Evolutionary conservation across 1,284 basidiomycete species (phyloP).

Genomic region (Paramarasmius palmivorus): DNA sequence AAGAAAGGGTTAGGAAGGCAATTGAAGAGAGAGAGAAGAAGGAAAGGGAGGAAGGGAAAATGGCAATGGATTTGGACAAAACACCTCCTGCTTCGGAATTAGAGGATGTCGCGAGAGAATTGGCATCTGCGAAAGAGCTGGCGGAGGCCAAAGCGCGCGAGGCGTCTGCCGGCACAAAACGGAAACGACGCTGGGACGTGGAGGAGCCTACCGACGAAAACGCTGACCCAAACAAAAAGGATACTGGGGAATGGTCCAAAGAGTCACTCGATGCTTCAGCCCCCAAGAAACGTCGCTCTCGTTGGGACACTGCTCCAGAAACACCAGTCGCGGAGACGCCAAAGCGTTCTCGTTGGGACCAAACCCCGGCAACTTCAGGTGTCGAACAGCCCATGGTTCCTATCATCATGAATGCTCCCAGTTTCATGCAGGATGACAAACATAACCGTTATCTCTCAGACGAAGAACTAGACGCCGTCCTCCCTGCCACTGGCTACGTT

Average conservation of each 20-base stretch:
- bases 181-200: constrained; percentile 90
- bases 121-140: constrained; percentile 58
- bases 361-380: constrained; percentile 59
- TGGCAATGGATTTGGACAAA: constrained; percentile 85
- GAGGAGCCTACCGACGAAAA: constrained; percentile 62
- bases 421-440: constrained; percentile 86
- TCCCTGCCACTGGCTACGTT: constrained; percentile 86
- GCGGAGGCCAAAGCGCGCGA: constrained; percentile 32
- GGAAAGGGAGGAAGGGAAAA: constrained; percentile 79
- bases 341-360: constrained; percentile 95
- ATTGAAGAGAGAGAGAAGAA: constrained; percentile 87
- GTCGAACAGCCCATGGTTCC: constrained; percentile 64
- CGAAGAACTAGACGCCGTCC: constrained; percentile 91
- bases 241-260: constrained; percentile 69
- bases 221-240: constrained; percentile 57
- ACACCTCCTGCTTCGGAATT: constrained; percentile 82
- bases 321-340: constrained; percentile 57
- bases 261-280: constrained; percentile 71
- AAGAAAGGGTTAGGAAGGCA: constrained; percentile 79
- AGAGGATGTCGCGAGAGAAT: constrained; percentile 66
- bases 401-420: constrained; percentile 85
- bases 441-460: constrained; percentile 94
- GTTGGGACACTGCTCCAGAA: constrained; percentile 91
- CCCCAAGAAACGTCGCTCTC: constrained; percentile 88
- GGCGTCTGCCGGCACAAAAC: constrained; percentile 52